These are phyloP conservation scores for Raddia distichophylla DNA, from an alignment of 176 grass and related monocot species.

Conservation along the genomic window DNA sequence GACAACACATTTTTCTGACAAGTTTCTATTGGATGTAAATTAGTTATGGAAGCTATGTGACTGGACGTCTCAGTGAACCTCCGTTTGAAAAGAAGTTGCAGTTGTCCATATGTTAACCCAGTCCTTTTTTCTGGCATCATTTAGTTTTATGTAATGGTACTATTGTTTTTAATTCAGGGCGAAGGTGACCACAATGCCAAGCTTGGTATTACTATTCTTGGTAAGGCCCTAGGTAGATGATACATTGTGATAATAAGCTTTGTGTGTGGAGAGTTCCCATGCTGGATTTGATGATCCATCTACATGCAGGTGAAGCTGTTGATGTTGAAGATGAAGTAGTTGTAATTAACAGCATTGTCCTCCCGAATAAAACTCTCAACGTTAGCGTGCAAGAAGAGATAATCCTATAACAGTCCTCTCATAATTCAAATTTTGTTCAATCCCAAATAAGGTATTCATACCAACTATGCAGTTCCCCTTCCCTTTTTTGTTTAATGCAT, in stretches of 20 bases:
- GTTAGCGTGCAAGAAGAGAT: conserved; percentile 98
- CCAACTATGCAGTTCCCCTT: conserved; percentile 39
- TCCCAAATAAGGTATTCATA: conserved; percentile 42
- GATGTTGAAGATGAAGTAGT: conserved; percentile 97
- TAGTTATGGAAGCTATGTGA: neutral
- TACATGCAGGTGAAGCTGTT: conserved; percentile 83
- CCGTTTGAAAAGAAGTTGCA: neutral
- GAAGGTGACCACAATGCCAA: conserved; percentile 89
- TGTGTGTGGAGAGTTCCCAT: neutral
- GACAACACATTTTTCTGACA: neutral
- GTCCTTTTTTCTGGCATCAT: conserved; percentile 5
- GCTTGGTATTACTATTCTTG: conserved; percentile 98
- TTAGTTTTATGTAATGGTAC: conserved; percentile 13
- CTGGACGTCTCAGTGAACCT: neutral
- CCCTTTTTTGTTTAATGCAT: conserved; percentile 30
- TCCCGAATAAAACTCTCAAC: conserved; percentile 93
- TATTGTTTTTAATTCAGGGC: conserved; percentile 64
- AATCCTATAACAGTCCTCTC: conserved; percentile 60
- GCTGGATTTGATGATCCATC: conserved; percentile 25
- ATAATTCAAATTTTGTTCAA: conserved; percentile 38
- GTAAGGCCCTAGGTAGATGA: conserved; percentile 48
- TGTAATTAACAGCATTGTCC: conserved; percentile 83
- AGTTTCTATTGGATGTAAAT: neutral
- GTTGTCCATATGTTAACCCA: conserved; percentile 10
- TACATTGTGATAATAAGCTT: conserved; percentile 13